Conservation (phyloP, 1,284 basidiomycete species). For the Rhodotorula sp. region DNA sequence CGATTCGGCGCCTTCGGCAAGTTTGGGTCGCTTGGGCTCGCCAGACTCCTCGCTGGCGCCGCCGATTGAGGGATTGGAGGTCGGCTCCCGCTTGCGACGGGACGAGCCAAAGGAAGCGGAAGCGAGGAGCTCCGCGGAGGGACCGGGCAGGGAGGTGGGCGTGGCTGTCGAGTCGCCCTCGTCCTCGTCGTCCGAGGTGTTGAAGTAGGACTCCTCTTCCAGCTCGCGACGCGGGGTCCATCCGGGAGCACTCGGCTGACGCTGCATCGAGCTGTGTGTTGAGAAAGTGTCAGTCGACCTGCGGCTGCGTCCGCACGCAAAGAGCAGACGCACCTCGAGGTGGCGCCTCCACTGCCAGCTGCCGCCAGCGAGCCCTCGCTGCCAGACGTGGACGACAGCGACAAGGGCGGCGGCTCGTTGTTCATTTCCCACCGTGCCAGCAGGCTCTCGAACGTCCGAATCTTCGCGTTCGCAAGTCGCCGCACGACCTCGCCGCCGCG, state of each 20-base stretch:
- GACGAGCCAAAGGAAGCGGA: slow-evolving; percentile 14
- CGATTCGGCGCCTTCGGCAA: neutral
- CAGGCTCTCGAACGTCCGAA: slow-evolving; percentile 69
- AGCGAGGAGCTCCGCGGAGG: neutral
- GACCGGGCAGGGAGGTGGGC: slow-evolving; percentile 3
- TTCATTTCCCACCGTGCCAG: slow-evolving; percentile 87
- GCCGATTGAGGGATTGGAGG: slow-evolving; percentile 34
- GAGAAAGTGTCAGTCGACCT: neutral
- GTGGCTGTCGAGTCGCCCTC: slow-evolving; percentile 50
- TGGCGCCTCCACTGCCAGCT: neutral
- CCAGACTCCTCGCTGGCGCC: too few relatives aligned
- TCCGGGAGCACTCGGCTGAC: slow-evolving; percentile 40
- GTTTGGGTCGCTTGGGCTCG: slow-evolving; percentile 15
- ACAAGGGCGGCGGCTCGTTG: slow-evolving; percentile 69
- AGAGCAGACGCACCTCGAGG: neutral
- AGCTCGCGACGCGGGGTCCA: slow-evolving; percentile 58
- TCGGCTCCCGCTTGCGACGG: slow-evolving; percentile 25
- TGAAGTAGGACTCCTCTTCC: slow-evolving; percentile 81
- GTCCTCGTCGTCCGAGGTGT: slow-evolving; percentile 72
- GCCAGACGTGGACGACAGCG: slow-evolving; percentile 1
- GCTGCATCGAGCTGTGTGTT: slow-evolving; percentile 47
- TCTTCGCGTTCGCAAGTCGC: slow-evolving; percentile 63
- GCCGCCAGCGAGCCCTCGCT: neutral
- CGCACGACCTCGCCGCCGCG: slow-evolving; percentile 68
- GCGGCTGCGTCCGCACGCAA: neutral